Percentiles rank a stretch among this genome's conserved stretches.
Conservation (phyloP, 768 basidiomycete genomes). For the Russula emetica region DNA sequence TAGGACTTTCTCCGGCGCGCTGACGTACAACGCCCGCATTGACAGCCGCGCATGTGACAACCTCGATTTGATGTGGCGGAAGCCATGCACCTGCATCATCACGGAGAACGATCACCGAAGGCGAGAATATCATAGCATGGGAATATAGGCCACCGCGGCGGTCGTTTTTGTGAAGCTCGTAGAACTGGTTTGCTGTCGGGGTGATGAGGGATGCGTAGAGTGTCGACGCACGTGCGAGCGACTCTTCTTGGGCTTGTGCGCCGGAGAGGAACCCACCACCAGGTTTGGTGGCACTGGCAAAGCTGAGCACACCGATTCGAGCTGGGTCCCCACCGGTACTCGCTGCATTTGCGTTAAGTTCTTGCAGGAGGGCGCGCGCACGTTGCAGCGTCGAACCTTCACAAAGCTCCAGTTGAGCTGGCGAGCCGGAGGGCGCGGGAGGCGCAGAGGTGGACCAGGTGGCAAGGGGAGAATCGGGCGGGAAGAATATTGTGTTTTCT, state of each 20-base stretch:
- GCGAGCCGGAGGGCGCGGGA: neutral
- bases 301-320: constrained; percentile 62
- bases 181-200: constrained; percentile 53
- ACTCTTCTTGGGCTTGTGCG: constrained; percentile 76
- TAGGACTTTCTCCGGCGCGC: constrained; percentile 8
- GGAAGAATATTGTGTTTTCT: constrained; percentile 50
- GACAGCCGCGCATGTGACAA: constrained; percentile 71
- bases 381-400: constrained; percentile 65
- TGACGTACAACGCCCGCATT: constrained; percentile 55
- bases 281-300: constrained; percentile 69
- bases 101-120: constrained; percentile 56
- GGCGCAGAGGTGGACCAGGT: constrained; percentile 40
- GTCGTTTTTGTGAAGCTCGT: constrained; percentile 50
- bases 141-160: constrained; percentile 57
- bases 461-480: constrained; percentile 46
- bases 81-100: constrained; percentile 56
- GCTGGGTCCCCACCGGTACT: constrained; percentile 28
- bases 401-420: constrained; percentile 43
- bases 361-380: constrained; percentile 40
- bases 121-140: constrained; percentile 77
- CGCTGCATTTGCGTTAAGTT: constrained; percentile 26
- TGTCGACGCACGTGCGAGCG: constrained; percentile 71
- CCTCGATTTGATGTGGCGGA: constrained; percentile 55
- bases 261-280: constrained; percentile 75
- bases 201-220: constrained; percentile 61